Percentiles rank a stretch among this genome's conserved stretches.
Conservation (phyloP, 2,329 filamentous ascomycete genomes). For the Neonectria ditissima region DNA sequence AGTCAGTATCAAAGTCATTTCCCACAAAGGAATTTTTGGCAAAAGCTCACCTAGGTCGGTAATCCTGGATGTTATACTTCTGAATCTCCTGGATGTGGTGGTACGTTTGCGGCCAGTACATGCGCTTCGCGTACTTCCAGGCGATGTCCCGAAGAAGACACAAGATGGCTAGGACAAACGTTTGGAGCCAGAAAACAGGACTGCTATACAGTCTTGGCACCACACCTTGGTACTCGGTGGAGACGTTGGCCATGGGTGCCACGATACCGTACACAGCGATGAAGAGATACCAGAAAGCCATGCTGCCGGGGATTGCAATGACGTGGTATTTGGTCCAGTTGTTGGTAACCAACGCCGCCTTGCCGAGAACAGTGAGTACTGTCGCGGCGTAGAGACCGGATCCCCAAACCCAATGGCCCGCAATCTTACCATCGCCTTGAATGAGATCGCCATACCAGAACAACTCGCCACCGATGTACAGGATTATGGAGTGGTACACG, state of each 20-base stretch:
- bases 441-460: constrained; percentile 87
- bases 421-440: constrained; percentile 81
- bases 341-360: constrained; percentile 93
- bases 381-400: constrained; percentile 93
- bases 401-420: constrained; percentile 98
- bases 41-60: constrained; percentile 82
- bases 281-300: constrained; percentile 92
- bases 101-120: constrained; percentile 96
- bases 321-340: constrained; percentile 99
- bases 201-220: constrained; percentile 83
- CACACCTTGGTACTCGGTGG: constrained; percentile 85
- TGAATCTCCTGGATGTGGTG: constrained; percentile 99
- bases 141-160: constrained; percentile 90
- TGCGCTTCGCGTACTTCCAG: constrained; percentile 97
- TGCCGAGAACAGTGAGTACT: constrained; percentile 92
- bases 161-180: constrained; percentile 80
- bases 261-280: constrained; percentile 88
- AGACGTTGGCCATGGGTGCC: constrained; percentile 84
- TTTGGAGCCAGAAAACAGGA: constrained; percentile 92
- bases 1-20: constrained; percentile 22
- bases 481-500: constrained; percentile 92
- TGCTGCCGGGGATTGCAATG: constrained; percentile 92
- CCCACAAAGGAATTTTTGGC: neutral
- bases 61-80: constrained; percentile 99
- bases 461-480: constrained; percentile 87